Evolutionary conservation across 352 stramenopile genomes (phyloP).

Genomic region (Pythium dissimile): DNA sequence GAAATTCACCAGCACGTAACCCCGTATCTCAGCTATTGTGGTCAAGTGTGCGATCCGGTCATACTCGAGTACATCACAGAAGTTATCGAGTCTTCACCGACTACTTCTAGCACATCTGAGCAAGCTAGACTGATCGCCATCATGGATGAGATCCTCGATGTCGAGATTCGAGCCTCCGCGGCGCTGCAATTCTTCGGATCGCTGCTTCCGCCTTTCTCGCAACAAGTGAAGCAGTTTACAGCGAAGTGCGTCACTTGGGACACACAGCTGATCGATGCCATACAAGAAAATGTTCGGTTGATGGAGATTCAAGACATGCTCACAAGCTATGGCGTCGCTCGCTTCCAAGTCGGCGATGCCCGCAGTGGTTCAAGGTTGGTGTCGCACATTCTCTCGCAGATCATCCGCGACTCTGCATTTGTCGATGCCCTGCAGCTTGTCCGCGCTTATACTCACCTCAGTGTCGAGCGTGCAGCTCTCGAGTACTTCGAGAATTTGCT

Average conservation of each 20-base stretch:
- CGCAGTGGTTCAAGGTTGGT: slow-evolving; percentile 47
- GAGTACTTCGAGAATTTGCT: slow-evolving; percentile 68
- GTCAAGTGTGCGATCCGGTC: slow-evolving; percentile 33
- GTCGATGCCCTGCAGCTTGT: slow-evolving; percentile 58
- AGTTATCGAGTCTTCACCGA: slow-evolving; percentile 16
- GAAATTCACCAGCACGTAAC: slow-evolving; percentile 44
- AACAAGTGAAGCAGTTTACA: slow-evolving; percentile 43
- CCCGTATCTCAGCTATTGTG: slow-evolving; percentile 46
- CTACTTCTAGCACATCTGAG: slow-evolving; percentile 13
- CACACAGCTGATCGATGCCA: slow-evolving; percentile 38
- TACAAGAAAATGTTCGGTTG: slow-evolving; percentile 59
- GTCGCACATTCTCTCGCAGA: slow-evolving; percentile 56
- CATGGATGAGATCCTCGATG: slow-evolving; percentile 22
- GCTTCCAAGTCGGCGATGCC: slow-evolving; percentile 50
- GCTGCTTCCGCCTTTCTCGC: slow-evolving; percentile 52
- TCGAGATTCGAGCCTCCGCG: slow-evolving; percentile 21
- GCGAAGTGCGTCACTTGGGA: slow-evolving; percentile 34
- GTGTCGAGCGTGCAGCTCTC: slow-evolving; percentile 44
- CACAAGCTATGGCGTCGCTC: slow-evolving; percentile 47
- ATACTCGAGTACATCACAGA: slow-evolving; percentile 29
- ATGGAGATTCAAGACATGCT: slow-evolving; percentile 84
- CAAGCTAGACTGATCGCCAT: slow-evolving; percentile 23
- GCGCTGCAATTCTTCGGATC: slow-evolving; percentile 28
- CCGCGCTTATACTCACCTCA: slow-evolving; percentile 52
- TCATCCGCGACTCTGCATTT: slow-evolving; percentile 39